A percentile compares a stretch with the other conserved stretches of the same genome.
phyloP scores from a whole-genome alignment of 768 basidiomycete genomes.

The Xerocomus potaroensis region DNA sequence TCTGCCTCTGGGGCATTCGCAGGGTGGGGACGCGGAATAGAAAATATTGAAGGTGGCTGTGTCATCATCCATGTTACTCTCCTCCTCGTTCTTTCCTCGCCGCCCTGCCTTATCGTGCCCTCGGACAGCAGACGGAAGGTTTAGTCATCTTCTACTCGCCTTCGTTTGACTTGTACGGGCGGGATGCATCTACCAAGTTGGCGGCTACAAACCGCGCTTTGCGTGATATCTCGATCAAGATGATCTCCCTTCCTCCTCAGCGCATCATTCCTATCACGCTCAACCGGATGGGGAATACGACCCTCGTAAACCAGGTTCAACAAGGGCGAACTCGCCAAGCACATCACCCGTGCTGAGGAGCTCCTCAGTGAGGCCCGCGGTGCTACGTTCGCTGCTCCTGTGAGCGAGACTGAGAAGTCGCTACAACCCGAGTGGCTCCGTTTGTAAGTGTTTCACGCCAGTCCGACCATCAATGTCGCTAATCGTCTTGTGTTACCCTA shows the following conservation, averaged over 20 bases:
- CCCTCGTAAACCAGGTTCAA: slow-evolving; percentile 38
- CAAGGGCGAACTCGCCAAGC: slow-evolving; percentile 28
- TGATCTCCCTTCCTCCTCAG: slow-evolving; percentile 33
- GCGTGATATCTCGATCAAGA: slow-evolving; percentile 25
- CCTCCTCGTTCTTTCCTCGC: slow-evolving; percentile 33
- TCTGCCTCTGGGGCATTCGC: too few species aligned
- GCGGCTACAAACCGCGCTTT: slow-evolving; percentile 27
- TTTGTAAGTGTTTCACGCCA: slow-evolving; percentile 9
- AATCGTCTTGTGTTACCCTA: not conserved
- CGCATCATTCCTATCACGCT: slow-evolving; percentile 37
- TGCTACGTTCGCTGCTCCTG: slow-evolving; percentile 16
- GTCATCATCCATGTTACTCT: slow-evolving; percentile 43
- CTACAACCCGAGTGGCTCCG: slow-evolving; percentile 10
- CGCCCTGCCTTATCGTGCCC: slow-evolving; percentile 36
- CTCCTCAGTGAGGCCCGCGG: slow-evolving; percentile 15
- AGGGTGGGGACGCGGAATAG: too few species aligned
- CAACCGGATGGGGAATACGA: slow-evolving; percentile 37
- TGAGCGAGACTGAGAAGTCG: slow-evolving; percentile 20
- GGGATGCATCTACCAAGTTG: slow-evolving; percentile 17
- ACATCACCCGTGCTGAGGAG: slow-evolving; percentile 12
- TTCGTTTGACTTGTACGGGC: slow-evolving; percentile 14
- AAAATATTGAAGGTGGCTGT: slow-evolving; percentile 26
- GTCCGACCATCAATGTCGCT: not conserved
- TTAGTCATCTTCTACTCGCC: slow-evolving; percentile 41
- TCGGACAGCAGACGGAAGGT: slow-evolving; percentile 38